A percentile compares a stretch with the other conserved stretches of the same genome.
Evolutionary conservation across 2,329 filamentous ascomycete genomes (phyloP).

Genomic region (Penicillium sp.): DNA sequence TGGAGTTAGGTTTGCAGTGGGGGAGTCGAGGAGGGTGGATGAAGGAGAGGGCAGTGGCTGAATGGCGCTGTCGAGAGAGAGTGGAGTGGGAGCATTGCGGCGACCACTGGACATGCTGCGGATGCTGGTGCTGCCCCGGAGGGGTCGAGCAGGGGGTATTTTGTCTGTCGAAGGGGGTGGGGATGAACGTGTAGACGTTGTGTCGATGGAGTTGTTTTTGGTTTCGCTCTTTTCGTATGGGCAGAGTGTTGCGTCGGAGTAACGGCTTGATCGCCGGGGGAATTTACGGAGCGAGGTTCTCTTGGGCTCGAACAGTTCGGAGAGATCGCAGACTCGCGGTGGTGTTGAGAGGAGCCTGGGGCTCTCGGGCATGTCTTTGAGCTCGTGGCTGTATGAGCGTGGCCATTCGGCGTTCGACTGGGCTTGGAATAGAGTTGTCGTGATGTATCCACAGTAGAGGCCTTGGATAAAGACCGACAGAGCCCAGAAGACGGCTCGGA

Average conservation of each 20-base stretch:
- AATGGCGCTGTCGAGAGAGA: conserved; percentile 29
- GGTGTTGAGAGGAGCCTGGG: conserved; percentile 14
- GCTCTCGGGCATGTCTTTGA: conserved; percentile 21
- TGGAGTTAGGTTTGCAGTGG: conserved; percentile 2
- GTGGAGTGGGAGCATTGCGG: conserved; percentile 20
- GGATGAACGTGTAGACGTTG: conserved; percentile 16
- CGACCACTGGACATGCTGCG: conserved; percentile 25
- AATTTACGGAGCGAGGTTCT: conserved; percentile 28
- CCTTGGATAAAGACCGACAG: conserved; percentile 35
- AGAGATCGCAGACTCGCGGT: conserved; percentile 12
- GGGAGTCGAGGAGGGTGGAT: conserved; percentile 20
- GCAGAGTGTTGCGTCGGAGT: conserved; percentile 34
- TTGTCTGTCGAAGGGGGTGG: conserved; percentile 13
- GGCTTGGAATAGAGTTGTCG: conserved; percentile 16
- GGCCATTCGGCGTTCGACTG: conserved; percentile 24
- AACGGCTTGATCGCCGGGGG: conserved; percentile 32
- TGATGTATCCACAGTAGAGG: conserved; percentile 32
- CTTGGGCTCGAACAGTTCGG: conserved; percentile 23
- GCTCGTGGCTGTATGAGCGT: conserved; percentile 25
- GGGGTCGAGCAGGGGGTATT: conserved; percentile 10
- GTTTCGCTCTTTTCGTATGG: conserved; percentile 24
- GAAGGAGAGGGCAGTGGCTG: conserved; percentile 21
- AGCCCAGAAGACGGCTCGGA: conserved; percentile 41
- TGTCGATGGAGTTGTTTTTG: conserved; percentile 28
- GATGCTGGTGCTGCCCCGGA: conserved; percentile 17